Conservation (phyloP, 2,329 filamentous ascomycete genomes). For the Diaporthe ilicicola region DNA sequence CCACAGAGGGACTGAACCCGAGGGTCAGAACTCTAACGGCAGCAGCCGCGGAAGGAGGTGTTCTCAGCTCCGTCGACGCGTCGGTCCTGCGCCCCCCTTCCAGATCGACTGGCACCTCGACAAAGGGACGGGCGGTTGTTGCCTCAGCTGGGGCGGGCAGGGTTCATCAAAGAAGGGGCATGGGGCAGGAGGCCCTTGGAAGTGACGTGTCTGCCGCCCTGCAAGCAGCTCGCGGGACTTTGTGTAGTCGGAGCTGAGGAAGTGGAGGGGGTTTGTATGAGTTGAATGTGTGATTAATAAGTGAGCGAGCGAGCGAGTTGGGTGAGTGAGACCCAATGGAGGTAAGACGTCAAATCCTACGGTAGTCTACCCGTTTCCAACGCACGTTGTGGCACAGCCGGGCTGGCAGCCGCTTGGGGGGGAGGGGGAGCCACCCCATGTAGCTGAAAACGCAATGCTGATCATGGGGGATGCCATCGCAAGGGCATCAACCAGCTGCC, state of each 20-base stretch:
- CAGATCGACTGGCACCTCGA: not conserved
- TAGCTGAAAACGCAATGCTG: constrained; percentile 13
- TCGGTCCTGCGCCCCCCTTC: too few relatives aligned
- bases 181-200: not conserved
- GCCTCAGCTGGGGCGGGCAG: not conserved
- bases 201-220: constrained; percentile 8
- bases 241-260: not conserved
- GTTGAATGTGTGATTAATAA: too few relatives aligned
- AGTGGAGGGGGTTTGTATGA: not conserved
- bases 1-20: not conserved
- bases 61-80: not conserved
- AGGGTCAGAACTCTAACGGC: constrained; percentile 12
- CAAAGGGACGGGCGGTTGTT: not conserved
- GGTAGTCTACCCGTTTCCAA: too few relatives aligned
- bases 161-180: not conserved
- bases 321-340: constrained; percentile 6
- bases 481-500: not conserved
- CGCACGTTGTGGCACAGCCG: constrained; percentile 21
- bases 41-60: constrained; percentile 1
- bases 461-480: not conserved
- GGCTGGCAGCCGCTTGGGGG: not conserved
- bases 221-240: not conserved
- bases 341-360: constrained; percentile 23
- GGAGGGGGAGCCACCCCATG: not conserved
- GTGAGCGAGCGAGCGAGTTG: too few relatives aligned